Conservation (phyloP, 2,329 filamentous ascomycete genomes). For the Thermoascus crustaceus region DNA sequence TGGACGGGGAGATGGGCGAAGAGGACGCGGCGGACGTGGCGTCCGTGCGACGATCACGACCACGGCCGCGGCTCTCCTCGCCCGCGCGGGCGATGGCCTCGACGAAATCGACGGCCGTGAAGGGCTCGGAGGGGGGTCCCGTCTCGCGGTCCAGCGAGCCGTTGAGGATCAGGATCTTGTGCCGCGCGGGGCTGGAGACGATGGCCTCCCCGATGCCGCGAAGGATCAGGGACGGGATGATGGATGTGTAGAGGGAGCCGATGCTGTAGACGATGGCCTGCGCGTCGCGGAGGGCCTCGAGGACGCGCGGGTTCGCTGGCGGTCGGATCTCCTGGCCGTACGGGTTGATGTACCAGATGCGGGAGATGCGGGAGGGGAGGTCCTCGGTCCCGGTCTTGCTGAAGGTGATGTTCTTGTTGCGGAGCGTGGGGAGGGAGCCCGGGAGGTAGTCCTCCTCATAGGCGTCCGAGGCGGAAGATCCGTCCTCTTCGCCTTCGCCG, state of each 20-base stretch:
- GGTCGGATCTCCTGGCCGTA: conserved; percentile 95
- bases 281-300: conserved; percentile 57
- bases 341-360: conserved; percentile 96
- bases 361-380: conserved; percentile 65
- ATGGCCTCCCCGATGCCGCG: conserved; percentile 64
- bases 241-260: conserved; percentile 84
- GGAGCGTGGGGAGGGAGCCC: conserved; percentile 66
- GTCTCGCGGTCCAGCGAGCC: conserved; percentile 80
- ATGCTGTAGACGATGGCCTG: conserved; percentile 80
- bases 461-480: conserved; percentile 23
- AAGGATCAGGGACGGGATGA: conserved; percentile 75
- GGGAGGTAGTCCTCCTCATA: conserved; percentile 41
- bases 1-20: conserved; percentile 3
- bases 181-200: conserved; percentile 42
- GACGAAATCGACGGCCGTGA: conserved; percentile 73
- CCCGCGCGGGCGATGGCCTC: conserved; percentile 69
- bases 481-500: conserved; percentile 21
- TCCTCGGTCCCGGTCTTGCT: conserved; percentile 74
- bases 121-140: conserved; percentile 56
- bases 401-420: conserved; percentile 74
- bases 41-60: conserved; percentile 5
- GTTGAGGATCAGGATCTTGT: conserved; percentile 80
- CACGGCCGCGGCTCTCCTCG: conserved; percentile 53
- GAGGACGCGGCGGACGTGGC: conserved; percentile 5
- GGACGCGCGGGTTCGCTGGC: conserved; percentile 69